These are phyloP conservation scores for Magnusiomyces suaveolens DNA, from an alignment of 1,139 yeast species.

Conservation along the genomic window DNA sequence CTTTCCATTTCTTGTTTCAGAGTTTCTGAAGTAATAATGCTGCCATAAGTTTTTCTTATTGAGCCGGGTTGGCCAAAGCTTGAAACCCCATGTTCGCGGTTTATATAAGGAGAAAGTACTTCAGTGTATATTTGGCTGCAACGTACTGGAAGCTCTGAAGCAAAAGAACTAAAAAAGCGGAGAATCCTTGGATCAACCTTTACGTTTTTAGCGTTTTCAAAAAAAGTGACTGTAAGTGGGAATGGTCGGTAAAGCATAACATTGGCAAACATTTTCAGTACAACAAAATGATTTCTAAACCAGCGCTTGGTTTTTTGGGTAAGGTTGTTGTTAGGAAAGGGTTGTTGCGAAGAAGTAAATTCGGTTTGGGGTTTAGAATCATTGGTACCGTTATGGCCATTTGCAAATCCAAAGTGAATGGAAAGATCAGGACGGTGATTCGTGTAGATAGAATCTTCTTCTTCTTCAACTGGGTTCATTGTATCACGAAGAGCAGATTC, in stretches of 20 bases:
- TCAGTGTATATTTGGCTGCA: not conserved
- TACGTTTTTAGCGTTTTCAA: not conserved
- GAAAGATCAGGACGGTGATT: not conserved
- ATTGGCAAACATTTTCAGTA: not conserved
- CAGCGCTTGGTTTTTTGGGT: slow-evolving; percentile 1
- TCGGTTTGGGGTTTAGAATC: slow-evolving; percentile 9
- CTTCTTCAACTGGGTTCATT: not conserved
- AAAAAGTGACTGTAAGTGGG: not conserved
- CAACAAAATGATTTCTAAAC: slow-evolving; percentile 3
- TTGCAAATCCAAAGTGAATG: slow-evolving; percentile 1
- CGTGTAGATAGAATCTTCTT: not conserved
- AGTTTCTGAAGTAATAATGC: not conserved
- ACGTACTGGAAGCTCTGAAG: not conserved
- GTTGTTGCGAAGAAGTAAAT: slow-evolving; percentile 14
- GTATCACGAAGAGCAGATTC: not conserved
- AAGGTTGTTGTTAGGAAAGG: not conserved
- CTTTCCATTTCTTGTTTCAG: not conserved
- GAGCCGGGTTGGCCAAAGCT: not conserved
- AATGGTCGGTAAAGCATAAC: slow-evolving; percentile 1
- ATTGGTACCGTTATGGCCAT: not conserved
- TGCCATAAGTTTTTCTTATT: not conserved
- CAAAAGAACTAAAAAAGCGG: not conserved
- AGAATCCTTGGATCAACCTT: not conserved
- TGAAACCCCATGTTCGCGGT: not conserved
- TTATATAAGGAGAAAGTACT: not conserved